phyloP scores from a whole-genome alignment of 306 rosid species.

The Purshia tridentata region DNA sequence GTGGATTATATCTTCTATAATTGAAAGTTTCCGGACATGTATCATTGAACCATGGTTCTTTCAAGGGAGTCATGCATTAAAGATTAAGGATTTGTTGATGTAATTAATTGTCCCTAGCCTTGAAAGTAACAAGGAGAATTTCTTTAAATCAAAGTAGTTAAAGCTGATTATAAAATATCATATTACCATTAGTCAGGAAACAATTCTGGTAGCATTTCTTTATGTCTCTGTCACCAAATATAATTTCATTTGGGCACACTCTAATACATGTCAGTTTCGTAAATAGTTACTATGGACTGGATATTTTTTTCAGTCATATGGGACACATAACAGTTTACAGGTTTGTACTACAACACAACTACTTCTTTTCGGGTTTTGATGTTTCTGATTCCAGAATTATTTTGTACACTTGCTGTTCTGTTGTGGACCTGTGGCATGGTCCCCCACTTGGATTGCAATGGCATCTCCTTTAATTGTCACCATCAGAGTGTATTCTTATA shows the following conservation, averaged over 20 bases:
- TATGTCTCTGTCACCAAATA: neutral
- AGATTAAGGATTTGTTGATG: slow-evolving; percentile 3
- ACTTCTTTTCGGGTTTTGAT: no score
- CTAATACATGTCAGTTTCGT: neutral
- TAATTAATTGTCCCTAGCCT: slow-evolving; percentile 6
- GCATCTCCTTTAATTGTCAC: slow-evolving; percentile 8
- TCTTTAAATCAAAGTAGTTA: neutral
- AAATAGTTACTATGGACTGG: neutral
- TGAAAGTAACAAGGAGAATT: slow-evolving; percentile 11
- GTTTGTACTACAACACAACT: no score
- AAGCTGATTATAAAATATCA: neutral
- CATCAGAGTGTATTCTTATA: slow-evolving; percentile 5
- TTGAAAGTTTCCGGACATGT: slow-evolving; percentile 5
- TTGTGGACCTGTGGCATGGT: neutral
- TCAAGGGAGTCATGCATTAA: slow-evolving; percentile 11
- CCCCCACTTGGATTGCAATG: slow-evolving; percentile 16
- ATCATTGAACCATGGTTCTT: neutral
- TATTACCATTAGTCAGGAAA: neutral
- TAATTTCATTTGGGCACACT: neutral
- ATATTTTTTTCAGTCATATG: neutral
- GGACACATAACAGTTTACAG: no score
- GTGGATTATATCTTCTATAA: slow-evolving; percentile 17
- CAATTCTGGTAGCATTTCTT: neutral
- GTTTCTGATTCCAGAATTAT: no score
- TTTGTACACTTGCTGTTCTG: no score